Evolutionary conservation across 176 grass and related monocot genomes (phyloP), one percentile per base, ranked within the genome.

Genomic region (Hordeum marinum): DNA sequence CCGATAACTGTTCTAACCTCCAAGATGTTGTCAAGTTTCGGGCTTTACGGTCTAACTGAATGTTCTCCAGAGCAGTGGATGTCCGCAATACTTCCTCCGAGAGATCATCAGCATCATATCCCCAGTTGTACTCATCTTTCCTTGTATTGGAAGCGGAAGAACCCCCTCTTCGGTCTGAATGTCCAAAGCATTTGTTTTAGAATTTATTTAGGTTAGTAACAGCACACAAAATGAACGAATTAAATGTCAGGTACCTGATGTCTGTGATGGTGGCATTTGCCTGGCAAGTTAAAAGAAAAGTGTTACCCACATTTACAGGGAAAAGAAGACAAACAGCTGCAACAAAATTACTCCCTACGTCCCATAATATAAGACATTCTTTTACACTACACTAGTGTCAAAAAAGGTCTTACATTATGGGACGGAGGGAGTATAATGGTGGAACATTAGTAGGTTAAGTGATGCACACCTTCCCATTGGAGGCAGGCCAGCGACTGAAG

Each of bases 41-140:
- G 45, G 96, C 71, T 90, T 98, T 99, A 58, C 91, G 84, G 71
- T 99, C 93, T 50, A 99, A 80, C 54, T 96, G 96, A 61, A 92
- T 75, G 61, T 94, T 95, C 83, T 96, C 93, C 21, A 99, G 62
- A 83, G 91, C 90, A 78, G 80, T 86, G 21, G 93, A 87, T 78
- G 93, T 82, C 15, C 79, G 93, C 70, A 96, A 85, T 63, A 99
- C 91, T 83, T 99, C 91, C 40, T 99, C 96, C n/a, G 93, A 91
- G 17, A 94, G 77, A 59, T 94, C 94, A 75, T 99, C 93, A 6
- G 85, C 89, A 55, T 94, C 91, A 21, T 96, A 99, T 86, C 88
- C 88, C 96, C 96, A 96, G 64, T 81, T 96, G 80, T 99, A 96
- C 42, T 96, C 96, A 76, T 96, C 96, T 75, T 99, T 99, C 80